phyloP scores from a whole-genome alignment of 306 rosid species.

The Styphnolobium japonicum region DNA sequence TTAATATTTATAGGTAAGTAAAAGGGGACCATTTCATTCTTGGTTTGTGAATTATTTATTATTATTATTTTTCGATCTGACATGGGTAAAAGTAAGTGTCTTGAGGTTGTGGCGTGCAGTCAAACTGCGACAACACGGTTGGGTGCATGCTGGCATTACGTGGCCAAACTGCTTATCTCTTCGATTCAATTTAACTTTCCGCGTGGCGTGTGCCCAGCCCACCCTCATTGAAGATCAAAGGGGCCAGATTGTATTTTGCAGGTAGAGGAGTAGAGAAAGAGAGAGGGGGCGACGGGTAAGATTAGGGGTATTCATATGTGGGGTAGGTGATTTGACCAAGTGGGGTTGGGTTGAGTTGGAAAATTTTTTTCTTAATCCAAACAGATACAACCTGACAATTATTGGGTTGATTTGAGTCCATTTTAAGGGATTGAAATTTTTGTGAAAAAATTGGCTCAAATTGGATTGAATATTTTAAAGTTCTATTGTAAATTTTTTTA shows the following conservation, averaged over 20 bases:
- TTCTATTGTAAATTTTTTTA: too few relatives aligned
- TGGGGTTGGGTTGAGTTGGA: not conserved
- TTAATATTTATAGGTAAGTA: not conserved
- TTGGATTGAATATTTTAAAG: too few relatives aligned
- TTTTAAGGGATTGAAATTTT: not conserved
- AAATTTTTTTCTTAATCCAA: not conserved
- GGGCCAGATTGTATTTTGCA: too few relatives aligned
- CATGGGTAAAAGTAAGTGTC: conserved; percentile 12
- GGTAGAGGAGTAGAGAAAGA: too few relatives aligned
- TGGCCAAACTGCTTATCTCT: not conserved
- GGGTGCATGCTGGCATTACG: not conserved
- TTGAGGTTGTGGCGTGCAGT: too few relatives aligned
- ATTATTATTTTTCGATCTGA: not conserved
- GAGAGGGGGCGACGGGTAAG: too few relatives aligned
- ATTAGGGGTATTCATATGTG: not conserved
- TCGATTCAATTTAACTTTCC: not conserved
- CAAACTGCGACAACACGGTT: conserved; percentile 29
- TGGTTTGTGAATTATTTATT: not conserved
- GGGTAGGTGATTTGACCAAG: not conserved
- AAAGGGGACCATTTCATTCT: not conserved
- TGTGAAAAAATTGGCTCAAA: too few relatives aligned
- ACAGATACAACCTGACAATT: not conserved
- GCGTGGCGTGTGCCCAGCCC: not conserved
- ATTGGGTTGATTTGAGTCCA: not conserved
- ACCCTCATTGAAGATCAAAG: too few relatives aligned